Conservation (phyloP, 1,139 yeast species). For the Debaryomyces sp. region DNA sequence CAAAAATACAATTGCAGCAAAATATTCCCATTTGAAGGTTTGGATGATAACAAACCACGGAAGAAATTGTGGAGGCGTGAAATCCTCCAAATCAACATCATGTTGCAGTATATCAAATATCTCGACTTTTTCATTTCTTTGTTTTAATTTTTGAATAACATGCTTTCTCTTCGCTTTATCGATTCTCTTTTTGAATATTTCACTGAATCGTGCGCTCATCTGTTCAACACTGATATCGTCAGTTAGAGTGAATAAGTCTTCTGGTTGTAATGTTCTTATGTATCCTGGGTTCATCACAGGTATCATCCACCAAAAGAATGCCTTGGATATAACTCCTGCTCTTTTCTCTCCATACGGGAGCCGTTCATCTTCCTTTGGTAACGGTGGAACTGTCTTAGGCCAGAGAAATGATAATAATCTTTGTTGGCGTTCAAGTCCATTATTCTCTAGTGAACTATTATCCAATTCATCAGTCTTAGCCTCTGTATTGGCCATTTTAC, state of each 20-base stretch:
- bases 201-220: slow-evolving; percentile 34
- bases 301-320: slow-evolving; percentile 60
- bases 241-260: slow-evolving; percentile 60
- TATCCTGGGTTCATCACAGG: slow-evolving; percentile 68
- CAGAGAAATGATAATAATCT: slow-evolving; percentile 19
- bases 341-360: slow-evolving; percentile 37
- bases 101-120: slow-evolving; percentile 19
- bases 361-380: slow-evolving; percentile 57
- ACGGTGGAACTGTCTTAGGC: slow-evolving; percentile 46
- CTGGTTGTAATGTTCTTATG: slow-evolving; percentile 62
- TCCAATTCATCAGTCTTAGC: background rate
- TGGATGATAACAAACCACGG: slow-evolving; percentile 23
- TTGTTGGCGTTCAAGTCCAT: slow-evolving; percentile 17
- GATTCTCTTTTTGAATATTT: slow-evolving; percentile 38
- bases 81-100: slow-evolving; percentile 31
- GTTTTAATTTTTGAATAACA: slow-evolving; percentile 25
- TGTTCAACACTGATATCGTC: slow-evolving; percentile 53
- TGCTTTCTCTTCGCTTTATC: slow-evolving; percentile 27
- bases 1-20: slow-evolving; percentile 23
- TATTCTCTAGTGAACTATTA: background rate
- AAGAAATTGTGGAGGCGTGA: slow-evolving; percentile 21
- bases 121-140: slow-evolving; percentile 26
- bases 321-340: slow-evolving; percentile 33
- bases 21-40: slow-evolving; percentile 33
- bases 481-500: background rate